phyloP scores from a whole-genome alignment of 305 asterid genomes.

The Rubia peregrina region DNA sequence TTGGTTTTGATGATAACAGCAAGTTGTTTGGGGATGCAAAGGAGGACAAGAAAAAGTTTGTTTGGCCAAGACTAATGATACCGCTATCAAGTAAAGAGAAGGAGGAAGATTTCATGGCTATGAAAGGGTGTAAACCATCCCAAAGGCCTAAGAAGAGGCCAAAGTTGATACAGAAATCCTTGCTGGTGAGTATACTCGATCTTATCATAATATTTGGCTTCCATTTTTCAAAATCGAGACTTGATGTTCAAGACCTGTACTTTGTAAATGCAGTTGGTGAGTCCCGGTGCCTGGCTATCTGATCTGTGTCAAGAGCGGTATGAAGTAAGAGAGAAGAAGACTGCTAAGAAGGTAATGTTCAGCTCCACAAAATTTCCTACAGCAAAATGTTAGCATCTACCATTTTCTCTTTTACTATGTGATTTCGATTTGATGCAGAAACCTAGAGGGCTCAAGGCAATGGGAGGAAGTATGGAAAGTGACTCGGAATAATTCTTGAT shows the following conservation, averaged over 20 bases:
- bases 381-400: too few relatives aligned
- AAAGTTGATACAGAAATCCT: conserved; percentile 71
- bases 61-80: conserved; percentile 77
- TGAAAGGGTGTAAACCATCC: conserved; percentile 92
- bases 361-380: not conserved
- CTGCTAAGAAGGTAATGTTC: conserved; percentile 60
- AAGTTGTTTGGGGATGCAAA: conserved; percentile 22
- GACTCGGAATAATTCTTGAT: conserved; percentile 33
- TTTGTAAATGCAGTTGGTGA: conserved; percentile 48
- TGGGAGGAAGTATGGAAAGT: conserved; percentile 41
- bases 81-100: conserved; percentile 77
- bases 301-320: conserved; percentile 93
- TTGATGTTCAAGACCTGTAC: not conserved
- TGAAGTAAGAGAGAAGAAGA: conserved; percentile 91
- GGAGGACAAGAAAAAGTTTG: conserved; percentile 39
- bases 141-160: conserved; percentile 97
- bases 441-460: conserved; percentile 41
- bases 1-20: conserved; percentile 28
- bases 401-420: not conserved
- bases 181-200: conserved; percentile 46
- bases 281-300: conserved; percentile 86
- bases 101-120: conserved; percentile 83
- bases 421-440: conserved; percentile 21
- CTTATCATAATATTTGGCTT: not conserved
- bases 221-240: not conserved